phyloP scores from a whole-genome alignment of 192 early-diverging fungal species.

The Coemansia reversa region DNA sequence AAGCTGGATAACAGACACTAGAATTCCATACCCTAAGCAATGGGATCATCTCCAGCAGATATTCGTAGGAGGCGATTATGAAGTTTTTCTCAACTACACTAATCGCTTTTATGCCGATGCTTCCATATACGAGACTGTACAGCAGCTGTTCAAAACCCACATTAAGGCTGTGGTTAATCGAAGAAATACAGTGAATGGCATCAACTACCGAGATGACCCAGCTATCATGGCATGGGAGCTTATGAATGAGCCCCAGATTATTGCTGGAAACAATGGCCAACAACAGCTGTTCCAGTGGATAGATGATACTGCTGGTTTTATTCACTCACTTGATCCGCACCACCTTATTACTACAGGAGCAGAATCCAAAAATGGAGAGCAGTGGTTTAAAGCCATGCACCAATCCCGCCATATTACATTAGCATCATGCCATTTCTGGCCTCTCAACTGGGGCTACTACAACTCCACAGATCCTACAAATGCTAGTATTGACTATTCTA shows the following conservation, averaged over 20 bases:
- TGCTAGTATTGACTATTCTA: constrained; percentile 36
- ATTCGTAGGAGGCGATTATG: constrained; percentile 31
- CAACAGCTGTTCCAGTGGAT: constrained; percentile 53
- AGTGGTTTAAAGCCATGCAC: constrained; percentile 59
- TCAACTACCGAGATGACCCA: constrained; percentile 58
- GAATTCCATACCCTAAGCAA: constrained; percentile 61
- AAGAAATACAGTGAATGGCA: constrained; percentile 55
- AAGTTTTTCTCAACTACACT: constrained; percentile 52
- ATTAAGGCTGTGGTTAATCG: constrained; percentile 49
- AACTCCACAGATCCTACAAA: constrained; percentile 49
- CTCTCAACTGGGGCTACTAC: constrained; percentile 61
- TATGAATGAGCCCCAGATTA: constrained; percentile 67
- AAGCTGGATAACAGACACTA: constrained; percentile 55
- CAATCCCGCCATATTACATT: constrained; percentile 47
- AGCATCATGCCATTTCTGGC: constrained; percentile 58
- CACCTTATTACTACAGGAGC: constrained; percentile 65
- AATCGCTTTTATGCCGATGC: constrained; percentile 54
- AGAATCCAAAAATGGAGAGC: constrained; percentile 60
- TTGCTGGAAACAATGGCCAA: constrained; percentile 8
- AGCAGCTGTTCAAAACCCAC: constrained; percentile 54
- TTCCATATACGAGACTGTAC: constrained; percentile 15
- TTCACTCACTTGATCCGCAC: constrained; percentile 53
- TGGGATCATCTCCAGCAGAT: constrained; percentile 36
- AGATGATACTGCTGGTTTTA: constrained; percentile 48
- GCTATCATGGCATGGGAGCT: constrained; percentile 69